A percentile compares a stretch with the other conserved stretches of the same genome.
These are phyloP conservation scores for Cubamyces sp. DNA, from an alignment of 768 basidiomycete species.

Conservation along the genomic window DNA sequence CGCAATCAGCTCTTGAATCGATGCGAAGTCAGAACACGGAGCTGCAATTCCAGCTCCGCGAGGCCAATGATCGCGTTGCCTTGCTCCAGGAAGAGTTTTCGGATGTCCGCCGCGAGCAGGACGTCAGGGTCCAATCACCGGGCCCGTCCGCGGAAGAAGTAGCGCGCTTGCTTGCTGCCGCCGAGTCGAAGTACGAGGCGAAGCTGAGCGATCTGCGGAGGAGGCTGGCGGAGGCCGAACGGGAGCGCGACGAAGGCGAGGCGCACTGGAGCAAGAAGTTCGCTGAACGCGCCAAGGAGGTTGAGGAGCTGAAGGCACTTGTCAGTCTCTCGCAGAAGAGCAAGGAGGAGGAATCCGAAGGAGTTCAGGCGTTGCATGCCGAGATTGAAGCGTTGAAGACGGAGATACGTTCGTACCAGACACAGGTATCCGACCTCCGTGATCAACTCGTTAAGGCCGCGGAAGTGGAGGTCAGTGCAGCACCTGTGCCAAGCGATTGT, in stretches of 20 bases:
- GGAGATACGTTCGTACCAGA: constrained; percentile 51
- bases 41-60: constrained; percentile 83
- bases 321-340: constrained; percentile 62
- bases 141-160: constrained; percentile 64
- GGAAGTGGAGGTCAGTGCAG: constrained; percentile 64
- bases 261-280: constrained; percentile 89
- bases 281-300: constrained; percentile 74
- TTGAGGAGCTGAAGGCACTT: constrained; percentile 68
- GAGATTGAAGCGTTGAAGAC: constrained; percentile 58
- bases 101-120: constrained; percentile 65
- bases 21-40: constrained; percentile 82
- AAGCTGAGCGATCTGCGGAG: constrained; percentile 73
- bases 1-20: constrained; percentile 72
- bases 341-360: constrained; percentile 61
- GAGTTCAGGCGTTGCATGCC: constrained; percentile 51
- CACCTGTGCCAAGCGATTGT: not conserved
- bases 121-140: constrained; percentile 46
- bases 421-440: constrained; percentile 59
- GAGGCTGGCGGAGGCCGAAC: constrained; percentile 67
- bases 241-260: constrained; percentile 85
- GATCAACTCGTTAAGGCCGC: constrained; percentile 50
- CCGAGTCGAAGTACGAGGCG: constrained; percentile 77
- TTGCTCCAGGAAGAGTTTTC: constrained; percentile 73
- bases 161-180: constrained; percentile 70
- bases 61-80: constrained; percentile 71